Conservation (phyloP, 441 rosid species). For the Gossypium trilobum region DNA sequence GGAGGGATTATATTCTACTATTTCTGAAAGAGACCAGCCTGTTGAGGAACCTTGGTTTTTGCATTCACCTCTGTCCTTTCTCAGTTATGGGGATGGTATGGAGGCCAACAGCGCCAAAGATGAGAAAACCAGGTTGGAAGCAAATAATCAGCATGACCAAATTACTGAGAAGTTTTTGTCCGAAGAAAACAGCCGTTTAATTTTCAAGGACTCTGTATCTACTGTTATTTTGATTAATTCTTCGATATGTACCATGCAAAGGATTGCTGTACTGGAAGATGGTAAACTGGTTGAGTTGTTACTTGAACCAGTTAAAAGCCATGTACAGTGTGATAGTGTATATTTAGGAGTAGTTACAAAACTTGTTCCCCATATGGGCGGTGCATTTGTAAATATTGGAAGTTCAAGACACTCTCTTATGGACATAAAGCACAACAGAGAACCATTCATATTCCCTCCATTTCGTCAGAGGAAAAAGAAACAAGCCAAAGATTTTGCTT, state of each 20-base stretch:
- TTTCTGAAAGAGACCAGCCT: slow-evolving; percentile 55
- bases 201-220: slow-evolving; percentile 36
- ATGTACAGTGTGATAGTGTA: slow-evolving; percentile 83
- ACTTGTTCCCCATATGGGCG: slow-evolving; percentile 91
- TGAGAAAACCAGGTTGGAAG: slow-evolving; percentile 19
- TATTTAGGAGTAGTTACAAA: slow-evolving; percentile 75
- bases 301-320: slow-evolving; percentile 80
- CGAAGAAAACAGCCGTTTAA: slow-evolving; percentile 31
- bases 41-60: slow-evolving; percentile 88
- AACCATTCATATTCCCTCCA: slow-evolving; percentile 81
- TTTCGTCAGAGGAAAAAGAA: slow-evolving; percentile 48
- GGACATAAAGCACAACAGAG: slow-evolving; percentile 67
- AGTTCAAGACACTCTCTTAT: slow-evolving; percentile 69
- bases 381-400: slow-evolving; percentile 92
- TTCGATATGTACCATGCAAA: slow-evolving; percentile 85
- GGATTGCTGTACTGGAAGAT: slow-evolving; percentile 89
- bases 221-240: slow-evolving; percentile 72
- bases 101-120: slow-evolving; percentile 27
- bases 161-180: slow-evolving; percentile 35
- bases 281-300: slow-evolving; percentile 79
- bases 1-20: slow-evolving; percentile 24
- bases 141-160: slow-evolving; percentile 32
- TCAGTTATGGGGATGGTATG: slow-evolving; percentile 20
- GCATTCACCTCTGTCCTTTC: slow-evolving; percentile 27
- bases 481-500: slow-evolving; percentile 30